Evolutionary conservation across 2,329 filamentous ascomycete genomes (phyloP).

Genomic region (Diplodia seriata): DNA sequence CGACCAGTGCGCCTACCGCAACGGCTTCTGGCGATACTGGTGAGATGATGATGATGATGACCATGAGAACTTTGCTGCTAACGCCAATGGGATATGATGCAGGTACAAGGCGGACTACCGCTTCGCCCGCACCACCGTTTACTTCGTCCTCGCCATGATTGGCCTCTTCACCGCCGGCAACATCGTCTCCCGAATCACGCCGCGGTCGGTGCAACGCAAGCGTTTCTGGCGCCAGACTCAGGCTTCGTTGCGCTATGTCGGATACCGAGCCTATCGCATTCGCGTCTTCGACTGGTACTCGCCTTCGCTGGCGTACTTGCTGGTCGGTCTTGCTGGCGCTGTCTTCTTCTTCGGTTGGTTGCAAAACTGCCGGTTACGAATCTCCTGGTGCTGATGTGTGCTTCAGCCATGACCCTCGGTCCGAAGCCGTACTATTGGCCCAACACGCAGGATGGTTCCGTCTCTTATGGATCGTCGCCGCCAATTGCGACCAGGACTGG

Average conservation of each 20-base stretch:
- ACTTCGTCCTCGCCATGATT: slow-evolving; percentile 31
- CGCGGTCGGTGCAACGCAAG: background rate
- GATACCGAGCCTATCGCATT: slow-evolving; percentile 42
- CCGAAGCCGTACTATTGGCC: slow-evolving; percentile 35
- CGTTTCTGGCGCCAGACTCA: slow-evolving; percentile 34
- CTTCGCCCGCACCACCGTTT: slow-evolving; percentile 31
- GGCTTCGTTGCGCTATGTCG: slow-evolving; percentile 40
- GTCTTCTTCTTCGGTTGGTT: slow-evolving; percentile 41
- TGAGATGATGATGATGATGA: background rate
- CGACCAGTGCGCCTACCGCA: slow-evolving; percentile 27
- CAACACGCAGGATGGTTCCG: slow-evolving; percentile 25
- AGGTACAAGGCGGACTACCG: slow-evolving; percentile 34
- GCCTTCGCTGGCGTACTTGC: slow-evolving; percentile 40
- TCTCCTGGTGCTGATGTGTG: background rate
- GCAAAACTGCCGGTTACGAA: too few relatives aligned
- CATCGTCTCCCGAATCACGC: slow-evolving; percentile 15
- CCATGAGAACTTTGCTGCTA: background rate
- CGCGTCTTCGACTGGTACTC: slow-evolving; percentile 40
- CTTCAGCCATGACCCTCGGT: slow-evolving; percentile 26
- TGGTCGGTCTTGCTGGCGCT: slow-evolving; percentile 38
- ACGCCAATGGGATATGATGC: background rate
- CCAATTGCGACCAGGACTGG: slow-evolving; percentile 42
- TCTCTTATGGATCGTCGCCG: slow-evolving; percentile 37
- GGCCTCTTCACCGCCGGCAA: slow-evolving; percentile 30
- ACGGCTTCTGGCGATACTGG: slow-evolving; percentile 33